Evolutionary conservation across 169 alveolate species (phyloP).

Genomic region (Toxoplasma gondii): DNA sequence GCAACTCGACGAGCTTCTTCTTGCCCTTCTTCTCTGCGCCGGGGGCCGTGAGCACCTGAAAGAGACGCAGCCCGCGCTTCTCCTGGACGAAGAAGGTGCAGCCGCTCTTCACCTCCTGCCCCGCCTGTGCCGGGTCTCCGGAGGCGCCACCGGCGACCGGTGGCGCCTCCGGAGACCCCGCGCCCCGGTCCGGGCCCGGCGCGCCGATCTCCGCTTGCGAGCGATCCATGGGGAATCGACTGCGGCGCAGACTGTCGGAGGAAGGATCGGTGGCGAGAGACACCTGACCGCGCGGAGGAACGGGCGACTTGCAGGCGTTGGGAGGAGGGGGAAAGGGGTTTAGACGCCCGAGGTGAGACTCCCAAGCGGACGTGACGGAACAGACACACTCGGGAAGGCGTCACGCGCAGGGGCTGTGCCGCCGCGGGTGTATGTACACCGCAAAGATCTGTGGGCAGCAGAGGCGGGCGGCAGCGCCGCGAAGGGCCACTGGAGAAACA

Average conservation of each 20-base stretch:
- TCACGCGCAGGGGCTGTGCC: too few species aligned
- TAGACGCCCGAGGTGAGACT: too few species aligned
- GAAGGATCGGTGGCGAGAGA: too few species aligned
- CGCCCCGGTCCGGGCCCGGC: neutral
- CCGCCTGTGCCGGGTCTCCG: too few species aligned
- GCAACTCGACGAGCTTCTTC: neutral
- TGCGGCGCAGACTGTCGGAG: too few species aligned
- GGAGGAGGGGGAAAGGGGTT: neutral
- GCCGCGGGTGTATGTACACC: too few species aligned
- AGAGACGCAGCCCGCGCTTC: constrained; percentile 27
- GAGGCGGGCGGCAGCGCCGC: too few species aligned
- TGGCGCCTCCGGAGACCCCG: neutral
- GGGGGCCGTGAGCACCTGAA: neutral
- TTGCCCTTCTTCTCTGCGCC: neutral
- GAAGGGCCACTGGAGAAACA: too few species aligned
- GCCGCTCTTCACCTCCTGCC: neutral
- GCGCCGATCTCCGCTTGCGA: neutral
- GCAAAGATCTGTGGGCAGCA: too few species aligned
- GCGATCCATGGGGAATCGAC: neutral
- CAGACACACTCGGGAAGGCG: too few species aligned
- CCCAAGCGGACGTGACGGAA: too few species aligned
- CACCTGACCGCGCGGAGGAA: neutral
- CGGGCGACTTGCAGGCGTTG: neutral
- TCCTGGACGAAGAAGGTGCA: constrained; percentile 13
- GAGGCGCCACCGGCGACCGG: too few species aligned